Evolutionary conservation across 345 rosid species (phyloP).

Genomic region (Linum trigynum): DNA sequence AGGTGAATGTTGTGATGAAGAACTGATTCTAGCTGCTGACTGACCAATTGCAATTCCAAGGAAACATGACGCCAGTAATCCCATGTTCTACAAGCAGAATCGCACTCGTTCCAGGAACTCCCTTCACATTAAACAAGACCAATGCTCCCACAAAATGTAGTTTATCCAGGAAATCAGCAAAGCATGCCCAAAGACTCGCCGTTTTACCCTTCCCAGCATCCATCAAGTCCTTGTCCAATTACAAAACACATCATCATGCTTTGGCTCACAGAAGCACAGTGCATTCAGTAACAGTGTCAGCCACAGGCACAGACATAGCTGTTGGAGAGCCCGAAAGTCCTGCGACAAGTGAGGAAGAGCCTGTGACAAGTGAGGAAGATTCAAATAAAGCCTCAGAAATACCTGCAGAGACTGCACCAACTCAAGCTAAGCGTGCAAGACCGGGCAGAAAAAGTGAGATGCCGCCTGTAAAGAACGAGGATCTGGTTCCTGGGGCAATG

Average conservation of each 20-base stretch:
- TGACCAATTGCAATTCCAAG: slow-evolving; percentile 9
- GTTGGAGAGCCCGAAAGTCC: slow-evolving; percentile 55
- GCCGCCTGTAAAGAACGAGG: slow-evolving; percentile 79
- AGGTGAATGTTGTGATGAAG: slow-evolving; percentile 31
- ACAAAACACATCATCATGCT: slow-evolving; percentile 23
- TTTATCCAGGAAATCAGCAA: slow-evolving; percentile 36
- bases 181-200: slow-evolving; percentile 24
- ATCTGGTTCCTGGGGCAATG: slow-evolving; percentile 59
- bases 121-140: slow-evolving; percentile 34
- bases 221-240: slow-evolving; percentile 41
- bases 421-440: slow-evolving; percentile 42
- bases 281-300: slow-evolving; percentile 18
- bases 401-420: slow-evolving; percentile 24
- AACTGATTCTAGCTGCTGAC: slow-evolving; percentile 17
- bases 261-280: slow-evolving; percentile 28
- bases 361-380: slow-evolving; percentile 30
- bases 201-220: slow-evolving; percentile 40
- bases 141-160: slow-evolving; percentile 34
- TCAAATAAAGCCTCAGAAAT: slow-evolving; percentile 30
- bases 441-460: slow-evolving; percentile 60
- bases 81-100: slow-evolving; percentile 52
- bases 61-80: slow-evolving; percentile 50
- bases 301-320: slow-evolving; percentile 60
- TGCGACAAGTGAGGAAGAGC: slow-evolving; percentile 26
- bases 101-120: slow-evolving; percentile 46